Evolutionary conservation across 371 early-diverging fungal genomes (phyloP).

Genomic region (Mortierella sp.): DNA sequence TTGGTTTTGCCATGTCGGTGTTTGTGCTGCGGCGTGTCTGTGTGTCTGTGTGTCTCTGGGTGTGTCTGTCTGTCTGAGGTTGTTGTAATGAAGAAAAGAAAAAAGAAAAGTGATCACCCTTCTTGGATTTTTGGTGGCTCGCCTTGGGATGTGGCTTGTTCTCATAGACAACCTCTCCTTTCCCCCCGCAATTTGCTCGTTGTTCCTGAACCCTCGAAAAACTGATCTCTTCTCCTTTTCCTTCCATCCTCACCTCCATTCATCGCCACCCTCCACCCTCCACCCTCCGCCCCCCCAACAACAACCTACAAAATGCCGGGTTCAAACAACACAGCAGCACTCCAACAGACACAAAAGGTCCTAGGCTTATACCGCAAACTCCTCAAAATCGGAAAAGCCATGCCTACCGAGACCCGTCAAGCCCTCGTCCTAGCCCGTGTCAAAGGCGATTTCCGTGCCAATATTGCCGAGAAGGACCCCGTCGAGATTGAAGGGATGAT

Average conservation of each 20-base stretch:
- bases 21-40: neutral
- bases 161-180: neutral
- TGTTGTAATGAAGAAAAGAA: neutral
- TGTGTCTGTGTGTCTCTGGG: neutral
- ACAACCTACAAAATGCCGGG: conserved; percentile 26
- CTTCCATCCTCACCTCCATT: neutral
- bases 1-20: conserved; percentile 20
- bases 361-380: conserved; percentile 39
- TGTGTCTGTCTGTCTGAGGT: too few relatives aligned
- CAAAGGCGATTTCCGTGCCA: conserved; percentile 46
- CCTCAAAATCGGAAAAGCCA: conserved; percentile 52
- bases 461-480: conserved; percentile 37
- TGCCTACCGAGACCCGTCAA: conserved; percentile 55
- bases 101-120: neutral
- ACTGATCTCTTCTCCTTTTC: neutral
- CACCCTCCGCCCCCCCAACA: neutral
- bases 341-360: conserved; percentile 31
- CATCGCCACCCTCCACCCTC: neutral
- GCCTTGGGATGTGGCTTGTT: conserved; percentile 13
- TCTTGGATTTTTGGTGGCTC: neutral
- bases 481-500: conserved; percentile 48
- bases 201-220: neutral
- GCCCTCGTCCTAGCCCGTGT: conserved; percentile 49
- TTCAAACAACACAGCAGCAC: neutral
- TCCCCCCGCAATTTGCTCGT: neutral